Evolutionary conservation across 768 basidiomycete genomes (phyloP), one percentile per base, ranked within the genome.

Genomic region (Lyophyllum atratum): DNA sequence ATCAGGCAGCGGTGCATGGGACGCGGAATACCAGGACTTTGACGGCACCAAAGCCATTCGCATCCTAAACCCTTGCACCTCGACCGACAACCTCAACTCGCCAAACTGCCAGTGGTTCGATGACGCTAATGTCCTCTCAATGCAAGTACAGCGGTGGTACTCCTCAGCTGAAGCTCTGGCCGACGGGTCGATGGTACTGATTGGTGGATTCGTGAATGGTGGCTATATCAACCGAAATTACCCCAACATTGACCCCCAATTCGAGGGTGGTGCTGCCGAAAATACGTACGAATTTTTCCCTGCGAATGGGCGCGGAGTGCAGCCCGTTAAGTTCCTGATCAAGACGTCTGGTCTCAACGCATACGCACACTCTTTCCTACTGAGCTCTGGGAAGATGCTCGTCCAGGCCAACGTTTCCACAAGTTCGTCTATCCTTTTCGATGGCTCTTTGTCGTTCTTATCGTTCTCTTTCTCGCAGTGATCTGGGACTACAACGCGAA

Each of bases 241-340:
- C 33, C 90, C 90, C n/a, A 89, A 88, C 64, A 72, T 59, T 12
- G 89, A 93, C 62, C 90, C 89, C 1, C 70, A 71, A 2, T 76
- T 68, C 26, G 80, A 85, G 64, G 89, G 88, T 45, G 85, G 85
- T 34, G 89, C 83, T n/a, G 88, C 91, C 4, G 90, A 95, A 63
- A 88, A 89, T 24, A 91, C 92, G 0, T 89, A 83, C 66, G 93
- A 94, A 74, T 92, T 93, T 70, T 95, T 81, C 72, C 93, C 93
- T 14, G 77, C 84, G 4, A 82, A 77, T 29, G 79, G 80, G 17
- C 67, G 72, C 14, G 60, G 69, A 14, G 79, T 82, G 3, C 75
- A 80, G 58, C 68, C 77, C n/a, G 86, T 88, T 81, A 68, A 84
- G 19, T 92, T 93, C 75, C 76, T 92, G 77, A 72, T 82, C 58